A percentile compares a stretch with the other conserved stretches of the same genome.
Conservation (phyloP, 2,329 filamentous ascomycete genomes). For the Diaporthe batatas region DNA sequence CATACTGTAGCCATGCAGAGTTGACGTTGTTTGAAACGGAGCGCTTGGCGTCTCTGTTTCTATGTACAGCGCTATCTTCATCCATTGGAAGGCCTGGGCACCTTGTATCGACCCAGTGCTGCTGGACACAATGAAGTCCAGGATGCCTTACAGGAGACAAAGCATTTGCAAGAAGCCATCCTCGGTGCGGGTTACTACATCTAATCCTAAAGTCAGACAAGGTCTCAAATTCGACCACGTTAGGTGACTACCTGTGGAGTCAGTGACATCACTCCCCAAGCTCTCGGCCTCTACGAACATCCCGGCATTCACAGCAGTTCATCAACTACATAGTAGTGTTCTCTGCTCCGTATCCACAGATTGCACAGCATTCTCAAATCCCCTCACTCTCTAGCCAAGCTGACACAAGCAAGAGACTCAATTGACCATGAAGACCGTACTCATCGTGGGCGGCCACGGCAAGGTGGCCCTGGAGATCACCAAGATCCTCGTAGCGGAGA, state of each 20-base stretch:
- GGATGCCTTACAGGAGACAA: too few species aligned
- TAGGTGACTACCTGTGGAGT: conserved; percentile 19
- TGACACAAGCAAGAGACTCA: background rate
- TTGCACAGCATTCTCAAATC: background rate
- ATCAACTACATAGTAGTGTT: too few species aligned
- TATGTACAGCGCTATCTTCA: background rate
- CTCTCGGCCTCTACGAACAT: background rate
- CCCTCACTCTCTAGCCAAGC: too few species aligned
- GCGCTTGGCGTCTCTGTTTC: background rate
- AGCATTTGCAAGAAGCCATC: background rate
- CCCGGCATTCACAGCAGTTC: background rate
- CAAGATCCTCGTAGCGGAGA: conserved; percentile 33
- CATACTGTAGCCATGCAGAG: background rate
- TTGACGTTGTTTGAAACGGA: background rate
- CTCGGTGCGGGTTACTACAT: fast-evolving
- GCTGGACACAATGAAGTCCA: too few species aligned
- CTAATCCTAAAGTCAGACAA: background rate
- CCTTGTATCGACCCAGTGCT: too few species aligned
- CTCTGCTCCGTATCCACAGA: too few species aligned
- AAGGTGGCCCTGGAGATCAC: conserved; percentile 39
- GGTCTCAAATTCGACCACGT: background rate
- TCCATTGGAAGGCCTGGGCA: too few species aligned
- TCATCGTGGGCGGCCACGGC: conserved; percentile 41
- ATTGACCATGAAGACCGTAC: conserved; percentile 30
- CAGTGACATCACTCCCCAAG: conserved; percentile 13